Evolutionary conservation across 495 filamentous ascomycete genomes (phyloP).

Genomic region (Aspergillus mulundensis): DNA sequence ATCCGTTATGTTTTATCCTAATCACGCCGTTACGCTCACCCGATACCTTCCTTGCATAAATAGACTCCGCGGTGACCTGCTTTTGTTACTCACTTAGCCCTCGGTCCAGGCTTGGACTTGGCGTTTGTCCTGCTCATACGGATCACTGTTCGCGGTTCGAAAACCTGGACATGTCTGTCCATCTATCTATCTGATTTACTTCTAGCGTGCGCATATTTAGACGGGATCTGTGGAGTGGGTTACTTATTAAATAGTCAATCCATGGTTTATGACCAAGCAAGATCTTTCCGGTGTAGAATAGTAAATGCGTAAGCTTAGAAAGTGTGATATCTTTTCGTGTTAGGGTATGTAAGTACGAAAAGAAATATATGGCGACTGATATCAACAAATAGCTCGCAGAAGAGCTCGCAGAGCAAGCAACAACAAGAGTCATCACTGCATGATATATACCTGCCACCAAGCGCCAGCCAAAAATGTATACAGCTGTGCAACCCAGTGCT

Average conservation of each 20-base stretch:
- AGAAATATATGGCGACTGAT: conserved; percentile 1
- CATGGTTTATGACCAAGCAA: neutral
- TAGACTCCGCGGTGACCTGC: neutral
- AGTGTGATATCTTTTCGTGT: neutral
- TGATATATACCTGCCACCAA: neutral
- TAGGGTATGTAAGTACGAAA: neutral
- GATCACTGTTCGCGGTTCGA: neutral
- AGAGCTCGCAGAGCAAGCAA: neutral
- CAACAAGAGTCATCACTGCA: conserved; percentile 1
- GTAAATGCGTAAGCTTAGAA: too few relatives aligned
- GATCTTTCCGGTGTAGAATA: neutral
- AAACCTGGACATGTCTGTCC: neutral
- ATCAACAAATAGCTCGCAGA: neutral
- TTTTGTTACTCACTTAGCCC: neutral
- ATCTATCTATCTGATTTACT: neutral
- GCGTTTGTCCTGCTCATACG: neutral
- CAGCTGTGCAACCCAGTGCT: neutral
- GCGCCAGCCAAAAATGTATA: neutral
- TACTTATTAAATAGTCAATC: neutral
- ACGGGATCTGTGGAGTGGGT: neutral
- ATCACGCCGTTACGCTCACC: conserved; percentile 1
- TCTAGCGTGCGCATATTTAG: conserved; percentile 14
- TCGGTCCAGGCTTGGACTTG: neutral
- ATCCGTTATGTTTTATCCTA: neutral
- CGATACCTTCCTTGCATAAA: conserved; percentile 12